Evolutionary conservation across 2,329 filamentous ascomycete genomes (phyloP), one percentile per base, ranked within the genome.

Genomic region (Thielaviopsis populi): DNA sequence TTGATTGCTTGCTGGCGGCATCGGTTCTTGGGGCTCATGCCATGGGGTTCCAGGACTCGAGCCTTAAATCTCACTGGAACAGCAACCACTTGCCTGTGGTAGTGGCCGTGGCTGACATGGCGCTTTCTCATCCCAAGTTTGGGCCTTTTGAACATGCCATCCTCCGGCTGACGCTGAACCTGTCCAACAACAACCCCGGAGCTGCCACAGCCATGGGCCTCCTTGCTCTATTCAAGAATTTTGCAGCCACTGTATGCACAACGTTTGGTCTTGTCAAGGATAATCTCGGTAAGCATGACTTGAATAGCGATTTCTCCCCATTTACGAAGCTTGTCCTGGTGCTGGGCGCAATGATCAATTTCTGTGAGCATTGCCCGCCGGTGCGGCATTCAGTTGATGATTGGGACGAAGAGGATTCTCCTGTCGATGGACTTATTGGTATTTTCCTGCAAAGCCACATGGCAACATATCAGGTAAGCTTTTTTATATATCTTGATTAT

Each of bases 301-400:
- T 82, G 62, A 72, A 77, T 11, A 73, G 75, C 1, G 76, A 77
- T 24, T 61, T 60, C 17, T 66, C 65, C 15, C 74, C 79, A 1
- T 75, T 91, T 62, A 87, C 95, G 68, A 80, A 83, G 59, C 78
- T 96, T 15, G 82, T 96, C 59, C 79, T 96, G 50, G 81, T 88
- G 62, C 77, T 96, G 46, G 91, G 90, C 0, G 83, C 89, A 24
- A 82, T 92, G 74, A 95, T 95, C 73, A 96, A 96, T 70, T 81
- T 96, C 63, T 83, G 89, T 8, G 91, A 96, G 72, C 86, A 89
- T 70, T 90, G 85, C 70, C 77, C 83, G 17, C 72, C 78, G 24
- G 85, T 87, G 13, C 79, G 85, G 62, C 72, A 74, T 48, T 72
- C 71, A 5, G 66, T 75, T 2, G 69, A 69, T 0, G 68, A 67